Base-by-base conservation (phyloP, 176 grass and related monocot species). In the Eragrostis curvula region DNA sequence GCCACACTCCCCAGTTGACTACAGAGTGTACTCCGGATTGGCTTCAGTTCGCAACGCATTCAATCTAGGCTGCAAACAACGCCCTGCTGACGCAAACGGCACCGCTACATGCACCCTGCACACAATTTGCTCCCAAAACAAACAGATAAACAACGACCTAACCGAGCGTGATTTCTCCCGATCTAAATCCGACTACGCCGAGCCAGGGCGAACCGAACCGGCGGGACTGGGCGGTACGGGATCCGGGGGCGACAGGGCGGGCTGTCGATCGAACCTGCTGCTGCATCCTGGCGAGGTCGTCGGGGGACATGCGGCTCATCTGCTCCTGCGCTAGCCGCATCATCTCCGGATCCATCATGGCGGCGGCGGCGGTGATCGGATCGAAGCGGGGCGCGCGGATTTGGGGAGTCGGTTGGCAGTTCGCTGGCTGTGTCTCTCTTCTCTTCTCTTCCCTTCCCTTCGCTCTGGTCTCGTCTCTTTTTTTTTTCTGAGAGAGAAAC, bases 281-380 rank as follows among this genome's bases (percentile, higher is more conserved):
- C 70, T 99, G 96, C 82, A 99, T 99, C 89, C 73, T 77, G 70
- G 96, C 87, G 30, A 99, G 40, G 71, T 99, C 96, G 41, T 92
- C 93, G 11, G 96, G 93, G 18, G 92, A 81, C 87, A 99, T 96
- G 71, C 87, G 87, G 79, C 89, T 57, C 93, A 99, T 96, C 93
- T 99, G 96, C 96, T 99, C 96, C 87, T 99, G 96, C 47, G 96
- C 96, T 44, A 99, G 69, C 77, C 86, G 88, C 85, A 99, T 49
- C 71, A 96, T 72, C 87, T 99, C 96, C 14, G 96, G 93, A 89
- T 96, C 93, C 93, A 99, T 96, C 93, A 94, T 96, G 10, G 44
- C 87, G 79, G 9, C 46, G 52, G 6, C 28, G 4, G 32, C 32
- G 32, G 30, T 16, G 59, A 71, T 42, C 74, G 29, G 75, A 65